Evolutionary conservation across 176 grass and related monocot genomes (phyloP).

Genomic region (Carex scoparia): DNA sequence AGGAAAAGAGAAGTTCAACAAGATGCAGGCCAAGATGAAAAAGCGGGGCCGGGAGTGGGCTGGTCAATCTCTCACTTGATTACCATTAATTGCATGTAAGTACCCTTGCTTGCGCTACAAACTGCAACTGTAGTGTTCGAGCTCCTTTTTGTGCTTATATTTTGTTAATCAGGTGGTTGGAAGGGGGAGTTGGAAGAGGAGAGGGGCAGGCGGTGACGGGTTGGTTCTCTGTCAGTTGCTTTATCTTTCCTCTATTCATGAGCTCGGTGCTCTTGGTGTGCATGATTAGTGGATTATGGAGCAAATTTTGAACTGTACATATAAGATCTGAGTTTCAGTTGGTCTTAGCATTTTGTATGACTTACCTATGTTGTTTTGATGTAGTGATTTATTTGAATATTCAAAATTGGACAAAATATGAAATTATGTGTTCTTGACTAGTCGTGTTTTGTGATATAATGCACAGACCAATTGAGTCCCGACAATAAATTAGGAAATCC

Average conservation of each 20-base stretch:
- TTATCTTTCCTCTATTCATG: neutral
- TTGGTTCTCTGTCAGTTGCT: neutral
- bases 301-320: slow-evolving; percentile 16
- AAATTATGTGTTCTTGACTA: neutral
- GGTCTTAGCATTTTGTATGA: neutral
- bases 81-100: neutral
- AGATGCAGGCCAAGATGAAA: slow-evolving; percentile 90
- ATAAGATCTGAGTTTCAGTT: neutral
- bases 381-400: neutral
- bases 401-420: neutral
- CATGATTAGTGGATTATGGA: neutral
- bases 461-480: neutral
- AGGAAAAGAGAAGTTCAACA: slow-evolving; percentile 97
- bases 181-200: neutral
- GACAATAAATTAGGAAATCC: neutral
- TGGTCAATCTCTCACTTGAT: slow-evolving; percentile 93
- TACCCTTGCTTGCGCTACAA: neutral
- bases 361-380: neutral
- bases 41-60: slow-evolving; percentile 82
- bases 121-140: neutral
- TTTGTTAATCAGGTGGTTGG: neutral
- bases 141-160: neutral
- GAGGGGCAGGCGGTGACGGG: neutral
- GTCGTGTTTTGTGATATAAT: neutral
- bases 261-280: neutral